Evolutionary conservation across 2,329 filamentous ascomycete species (phyloP), one percentile per base, ranked within the genome.

Genomic region (Onygena corvina): DNA sequence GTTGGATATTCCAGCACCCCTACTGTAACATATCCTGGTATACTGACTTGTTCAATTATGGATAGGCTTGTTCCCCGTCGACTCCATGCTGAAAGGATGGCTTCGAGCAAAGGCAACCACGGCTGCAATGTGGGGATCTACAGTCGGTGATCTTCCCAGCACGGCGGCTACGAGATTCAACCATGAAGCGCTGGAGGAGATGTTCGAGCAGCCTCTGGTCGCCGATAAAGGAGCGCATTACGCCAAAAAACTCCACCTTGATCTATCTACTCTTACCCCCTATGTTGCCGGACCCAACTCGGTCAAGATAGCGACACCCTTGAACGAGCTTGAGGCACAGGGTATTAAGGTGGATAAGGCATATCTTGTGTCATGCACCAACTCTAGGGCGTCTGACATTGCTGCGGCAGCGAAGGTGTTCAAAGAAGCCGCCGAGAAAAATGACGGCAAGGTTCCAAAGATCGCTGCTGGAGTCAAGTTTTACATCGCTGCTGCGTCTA

Each of bases 331-430:
- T 1, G 83, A 83, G 58, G 62, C 76, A 0, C 73, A 90, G 61
- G 69, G 84, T 55, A 94, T 96, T 63, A 75, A 78, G 45, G 67
- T 96, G 18, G 70, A 95, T 70, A 87, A 84, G 61, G 88, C 86
- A 0, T 95, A 94, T 63, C 72, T 95, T 0, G 83, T 95, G 0
- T 88, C 83, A 0, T 96, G 90, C 71, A 96, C 90, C 4, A 95
- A 95, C 68, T 82, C 79, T 0, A 75, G 90, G 46, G 77, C 80
- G 7, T 88, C 85, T 0, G 90, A 96, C 63, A 72, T 96, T 11
- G 80, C 80, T 0, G 81, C 84, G 0, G 90, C 90, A 1, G 89
- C 88, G 1, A 77, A 76, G 40, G 89, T 96, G 1, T 94, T 96
- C 74, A 80, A 78, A 50, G 83, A 90, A 33, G 86, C 85, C 1